phyloP scores from a whole-genome alignment of 1,284 basidiomycete species.

The Salmacisia buchloeana region DNA sequence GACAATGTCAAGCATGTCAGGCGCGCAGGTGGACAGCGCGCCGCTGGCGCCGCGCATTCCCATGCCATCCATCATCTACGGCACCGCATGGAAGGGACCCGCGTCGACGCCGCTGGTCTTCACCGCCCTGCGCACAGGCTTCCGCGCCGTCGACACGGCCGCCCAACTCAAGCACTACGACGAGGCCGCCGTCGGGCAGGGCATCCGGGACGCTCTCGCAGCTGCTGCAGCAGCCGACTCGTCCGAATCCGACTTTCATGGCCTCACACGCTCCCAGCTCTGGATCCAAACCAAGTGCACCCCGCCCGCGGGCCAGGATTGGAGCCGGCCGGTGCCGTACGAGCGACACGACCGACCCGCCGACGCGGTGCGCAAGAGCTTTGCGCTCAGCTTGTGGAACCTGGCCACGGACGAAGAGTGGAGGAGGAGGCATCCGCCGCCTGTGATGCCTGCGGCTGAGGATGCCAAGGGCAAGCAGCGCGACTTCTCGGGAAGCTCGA shows the following conservation, averaged over 20 bases:
- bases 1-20: too few species aligned
- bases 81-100: constrained; percentile 45
- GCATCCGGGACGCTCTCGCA: constrained; percentile 15
- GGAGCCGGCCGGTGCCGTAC: constrained; percentile 29
- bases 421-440: background rate
- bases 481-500: background rate
- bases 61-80: constrained; percentile 42
- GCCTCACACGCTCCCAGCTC: constrained; percentile 23
- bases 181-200: constrained; percentile 43
- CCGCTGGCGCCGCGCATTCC: background rate
- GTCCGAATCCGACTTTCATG: constrained; percentile 21
- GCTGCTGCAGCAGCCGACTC: too few species aligned
- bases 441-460: background rate
- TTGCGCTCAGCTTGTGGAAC: background rate
- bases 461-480: constrained; percentile 11
- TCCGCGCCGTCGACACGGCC: constrained; percentile 45
- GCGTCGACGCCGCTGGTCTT: constrained; percentile 34
- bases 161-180: constrained; percentile 47
- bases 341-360: background rate
- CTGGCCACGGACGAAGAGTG: constrained; percentile 1
- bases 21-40: too few species aligned
- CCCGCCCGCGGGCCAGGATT: constrained; percentile 37
- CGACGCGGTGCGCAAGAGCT: background rate
- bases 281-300: constrained; percentile 49
- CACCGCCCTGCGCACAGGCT: constrained; percentile 36